Evolutionary conservation across 2,329 filamentous ascomycete species (phyloP).

Genomic region (Neonectria sp.): DNA sequence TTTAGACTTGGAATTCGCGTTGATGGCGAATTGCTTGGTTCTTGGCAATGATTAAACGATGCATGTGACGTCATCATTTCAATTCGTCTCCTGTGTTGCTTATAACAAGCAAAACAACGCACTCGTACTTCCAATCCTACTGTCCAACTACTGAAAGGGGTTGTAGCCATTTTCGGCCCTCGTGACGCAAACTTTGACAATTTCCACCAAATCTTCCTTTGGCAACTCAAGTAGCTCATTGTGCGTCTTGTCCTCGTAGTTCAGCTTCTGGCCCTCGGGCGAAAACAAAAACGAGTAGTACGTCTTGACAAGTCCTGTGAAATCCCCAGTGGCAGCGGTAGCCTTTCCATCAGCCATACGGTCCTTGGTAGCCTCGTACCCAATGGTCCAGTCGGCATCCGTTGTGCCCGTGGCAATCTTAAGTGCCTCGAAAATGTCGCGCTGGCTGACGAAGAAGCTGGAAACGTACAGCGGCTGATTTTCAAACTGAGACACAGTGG

Average conservation of each 20-base stretch:
- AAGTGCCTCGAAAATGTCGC: constrained; percentile 75
- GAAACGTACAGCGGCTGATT: constrained; percentile 67
- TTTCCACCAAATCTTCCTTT: constrained; percentile 13
- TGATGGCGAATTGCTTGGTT: too few species aligned
- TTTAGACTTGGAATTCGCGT: too few species aligned
- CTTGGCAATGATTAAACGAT: too few species aligned
- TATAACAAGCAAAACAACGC: not conserved
- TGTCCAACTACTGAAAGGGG: constrained; percentile 1
- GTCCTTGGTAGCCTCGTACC: constrained; percentile 60
- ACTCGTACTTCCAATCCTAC: not conserved
- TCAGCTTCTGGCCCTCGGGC: constrained; percentile 1
- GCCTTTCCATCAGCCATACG: constrained; percentile 27
- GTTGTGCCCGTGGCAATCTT: constrained; percentile 70
- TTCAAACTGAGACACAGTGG: constrained; percentile 54
- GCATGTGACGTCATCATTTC: too few species aligned
- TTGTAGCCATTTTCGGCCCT: constrained; percentile 6
- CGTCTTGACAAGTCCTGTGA: constrained; percentile 9
- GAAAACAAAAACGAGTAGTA: constrained; percentile 25
- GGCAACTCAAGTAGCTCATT: not conserved
- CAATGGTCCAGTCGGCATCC: constrained; percentile 74
- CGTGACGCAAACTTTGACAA: constrained; percentile 9
- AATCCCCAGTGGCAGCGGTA: not conserved
- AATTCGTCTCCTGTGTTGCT: too few species aligned
- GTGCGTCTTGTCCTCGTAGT: constrained; percentile 8
- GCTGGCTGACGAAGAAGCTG: constrained; percentile 73